Percentiles rank a stretch among this genome's conserved stretches.
phyloP scores from a whole-genome alignment of 495 filamentous ascomycete species.

The Hamigera avellanea region DNA sequence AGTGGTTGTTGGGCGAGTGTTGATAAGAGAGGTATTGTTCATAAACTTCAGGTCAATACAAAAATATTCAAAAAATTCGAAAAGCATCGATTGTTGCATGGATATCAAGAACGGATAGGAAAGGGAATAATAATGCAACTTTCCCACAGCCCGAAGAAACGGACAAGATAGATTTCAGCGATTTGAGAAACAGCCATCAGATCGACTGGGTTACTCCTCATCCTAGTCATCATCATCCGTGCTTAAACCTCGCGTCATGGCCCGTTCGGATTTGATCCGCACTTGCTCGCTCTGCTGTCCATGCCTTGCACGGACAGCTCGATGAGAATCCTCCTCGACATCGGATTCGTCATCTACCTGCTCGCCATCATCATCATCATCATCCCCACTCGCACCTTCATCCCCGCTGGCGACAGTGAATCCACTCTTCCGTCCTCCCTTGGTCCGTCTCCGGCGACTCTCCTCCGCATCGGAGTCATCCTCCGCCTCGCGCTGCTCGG shows the following conservation, averaged over 20 bases:
- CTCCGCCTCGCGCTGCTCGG: slow-evolving; percentile 23
- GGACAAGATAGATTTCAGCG: too few species aligned
- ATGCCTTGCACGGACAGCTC: neutral
- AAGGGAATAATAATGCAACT: too few species aligned
- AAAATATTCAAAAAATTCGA: too few species aligned
- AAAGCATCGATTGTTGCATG: too few species aligned
- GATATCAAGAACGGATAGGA: too few species aligned
- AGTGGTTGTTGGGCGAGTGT: too few species aligned
- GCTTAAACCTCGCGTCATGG: slow-evolving; percentile 3
- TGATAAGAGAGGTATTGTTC: too few species aligned
- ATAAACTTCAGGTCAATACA: too few species aligned
- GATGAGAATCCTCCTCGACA: neutral
- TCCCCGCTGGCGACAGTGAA: slow-evolving; percentile 17
- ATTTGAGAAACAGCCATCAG: too few species aligned
- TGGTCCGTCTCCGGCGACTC: slow-evolving; percentile 2
- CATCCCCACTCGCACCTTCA: slow-evolving; percentile 7
- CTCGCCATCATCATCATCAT: slow-evolving; percentile 5
- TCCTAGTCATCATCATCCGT: slow-evolving; percentile 1
- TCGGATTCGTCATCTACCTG: neutral
- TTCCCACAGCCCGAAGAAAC: too few species aligned
- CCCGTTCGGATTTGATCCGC: slow-evolving; percentile 13
- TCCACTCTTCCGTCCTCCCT: slow-evolving; percentile 8
- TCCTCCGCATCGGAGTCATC: slow-evolving; percentile 14
- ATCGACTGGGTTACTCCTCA: too few species aligned
- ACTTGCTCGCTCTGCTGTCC: slow-evolving; percentile 2